phyloP scores from a whole-genome alignment of 768 basidiomycete genomes.

The Sarcomyxa edulis region DNA sequence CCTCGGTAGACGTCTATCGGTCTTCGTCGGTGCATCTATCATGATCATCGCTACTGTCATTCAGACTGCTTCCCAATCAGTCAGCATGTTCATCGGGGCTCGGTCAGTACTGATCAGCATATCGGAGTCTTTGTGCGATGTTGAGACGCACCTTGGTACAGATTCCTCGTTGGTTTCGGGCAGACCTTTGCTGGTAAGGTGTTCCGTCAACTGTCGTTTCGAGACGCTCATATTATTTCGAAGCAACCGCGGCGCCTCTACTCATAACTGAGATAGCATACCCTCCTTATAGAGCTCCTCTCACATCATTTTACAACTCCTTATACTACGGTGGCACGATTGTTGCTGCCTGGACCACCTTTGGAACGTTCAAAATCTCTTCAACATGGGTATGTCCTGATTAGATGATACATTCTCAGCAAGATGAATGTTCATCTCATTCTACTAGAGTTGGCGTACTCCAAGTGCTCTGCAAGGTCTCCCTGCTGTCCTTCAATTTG shows the following conservation, averaged over 20 bases:
- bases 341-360: slow-evolving; percentile 51
- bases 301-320: slow-evolving; percentile 29
- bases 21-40: slow-evolving; percentile 21
- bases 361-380: slow-evolving; percentile 45
- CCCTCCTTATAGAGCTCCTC: slow-evolving; percentile 32
- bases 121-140: background rate
- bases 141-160: background rate
- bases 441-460: slow-evolving; percentile 40
- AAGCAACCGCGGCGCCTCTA: slow-evolving; percentile 30
- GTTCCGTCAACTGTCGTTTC: too few relatives aligned
- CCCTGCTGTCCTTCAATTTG: slow-evolving; percentile 27
- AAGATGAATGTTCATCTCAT: too few relatives aligned
- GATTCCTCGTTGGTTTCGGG: slow-evolving; percentile 5
- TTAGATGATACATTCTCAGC: too few relatives aligned
- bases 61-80: slow-evolving; percentile 22
- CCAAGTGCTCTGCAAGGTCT: slow-evolving; percentile 28
- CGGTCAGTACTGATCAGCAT: slow-evolving; percentile 17
- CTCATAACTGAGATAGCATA: slow-evolving; percentile 37
- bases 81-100: slow-evolving; percentile 29
- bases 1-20: background rate
- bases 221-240: slow-evolving; percentile 11
- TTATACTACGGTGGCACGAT: slow-evolving; percentile 28
- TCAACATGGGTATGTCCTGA: too few relatives aligned
- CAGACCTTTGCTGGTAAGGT: slow-evolving; percentile 3
- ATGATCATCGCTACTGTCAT: slow-evolving; percentile 26